Percentiles rank a stretch among this genome's conserved stretches.
phyloP scores from a whole-genome alignment of 441 rosid species.

The Sinapis alba region DNA sequence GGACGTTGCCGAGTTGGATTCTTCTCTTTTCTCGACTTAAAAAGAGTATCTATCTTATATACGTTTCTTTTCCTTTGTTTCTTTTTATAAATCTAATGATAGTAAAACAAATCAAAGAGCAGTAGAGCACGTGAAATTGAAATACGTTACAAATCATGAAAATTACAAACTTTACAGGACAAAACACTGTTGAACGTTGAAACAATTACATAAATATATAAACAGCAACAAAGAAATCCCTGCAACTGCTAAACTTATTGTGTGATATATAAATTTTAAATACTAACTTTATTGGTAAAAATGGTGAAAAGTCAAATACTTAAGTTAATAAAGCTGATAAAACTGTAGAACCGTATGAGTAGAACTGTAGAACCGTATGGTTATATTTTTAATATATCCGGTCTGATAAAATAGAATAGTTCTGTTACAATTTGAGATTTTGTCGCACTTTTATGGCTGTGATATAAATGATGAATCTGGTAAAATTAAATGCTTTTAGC shows the following conservation, averaged over 20 bases:
- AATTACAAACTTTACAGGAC: background rate
- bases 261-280: background rate
- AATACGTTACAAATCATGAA: slow-evolving; percentile 12
- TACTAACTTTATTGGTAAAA: background rate
- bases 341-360: background rate
- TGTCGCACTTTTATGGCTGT: slow-evolving; percentile 24
- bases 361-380: slow-evolving; percentile 23
- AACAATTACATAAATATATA: background rate
- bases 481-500: slow-evolving; percentile 31
- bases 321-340: background rate
- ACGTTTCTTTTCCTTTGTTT: slow-evolving; percentile 7
- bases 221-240: background rate
- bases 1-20: slow-evolving; percentile 38
- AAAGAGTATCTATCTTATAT: slow-evolving; percentile 15
- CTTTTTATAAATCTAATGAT: background rate
- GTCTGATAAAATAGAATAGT: slow-evolving; percentile 16
- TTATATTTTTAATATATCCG: background rate
- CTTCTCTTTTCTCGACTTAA: slow-evolving; percentile 24
- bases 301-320: background rate
- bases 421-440: slow-evolving; percentile 16
- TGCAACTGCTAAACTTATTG: background rate
- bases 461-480: slow-evolving; percentile 38
- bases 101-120: background rate
- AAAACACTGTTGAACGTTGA: background rate
- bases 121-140: background rate